Percentiles rank a stretch among this genome's conserved stretches.
These are phyloP conservation scores for Aspergillus sp. DNA, from an alignment of 2,329 filamentous ascomycete species.

Conservation along the genomic window DNA sequence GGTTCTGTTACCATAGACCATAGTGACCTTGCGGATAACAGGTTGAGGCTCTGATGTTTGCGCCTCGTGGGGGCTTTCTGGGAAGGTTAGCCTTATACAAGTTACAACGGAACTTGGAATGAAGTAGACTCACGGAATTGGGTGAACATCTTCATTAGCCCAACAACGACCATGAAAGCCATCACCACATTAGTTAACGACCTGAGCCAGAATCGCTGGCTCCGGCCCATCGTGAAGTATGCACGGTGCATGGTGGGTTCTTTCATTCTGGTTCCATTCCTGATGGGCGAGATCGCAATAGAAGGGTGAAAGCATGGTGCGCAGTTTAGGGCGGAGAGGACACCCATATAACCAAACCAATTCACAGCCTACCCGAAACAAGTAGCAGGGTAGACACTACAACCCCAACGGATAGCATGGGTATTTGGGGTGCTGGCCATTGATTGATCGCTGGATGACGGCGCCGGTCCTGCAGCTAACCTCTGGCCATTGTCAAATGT, in stretches of 20 bases:
- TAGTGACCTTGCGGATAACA: slow-evolving; percentile 20
- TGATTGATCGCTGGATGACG: not conserved
- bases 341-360: not conserved
- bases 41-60: not conserved
- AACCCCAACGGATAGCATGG: not conserved
- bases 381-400: not conserved
- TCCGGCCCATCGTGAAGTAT: not conserved
- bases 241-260: not conserved
- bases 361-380: not conserved
- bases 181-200: not conserved
- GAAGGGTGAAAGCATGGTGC: not conserved
- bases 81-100: too few species aligned
- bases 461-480: too few species aligned
- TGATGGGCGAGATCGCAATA: not conserved
- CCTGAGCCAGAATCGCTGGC: not conserved
- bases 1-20: slow-evolving; percentile 25
- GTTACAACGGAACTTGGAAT: not conserved
- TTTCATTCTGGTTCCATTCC: not conserved
- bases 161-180: not conserved
- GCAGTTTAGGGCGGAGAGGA: not conserved
- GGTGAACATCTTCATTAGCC: slow-evolving; percentile 2
- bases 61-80: not conserved
- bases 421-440: not conserved
- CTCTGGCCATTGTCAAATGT: too few species aligned
- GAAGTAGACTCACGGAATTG: not conserved